Percentiles rank a stretch among this genome's conserved stretches.
phyloP scores from a whole-genome alignment of 208 protist species.

The Phytomonas sp. region DNA sequence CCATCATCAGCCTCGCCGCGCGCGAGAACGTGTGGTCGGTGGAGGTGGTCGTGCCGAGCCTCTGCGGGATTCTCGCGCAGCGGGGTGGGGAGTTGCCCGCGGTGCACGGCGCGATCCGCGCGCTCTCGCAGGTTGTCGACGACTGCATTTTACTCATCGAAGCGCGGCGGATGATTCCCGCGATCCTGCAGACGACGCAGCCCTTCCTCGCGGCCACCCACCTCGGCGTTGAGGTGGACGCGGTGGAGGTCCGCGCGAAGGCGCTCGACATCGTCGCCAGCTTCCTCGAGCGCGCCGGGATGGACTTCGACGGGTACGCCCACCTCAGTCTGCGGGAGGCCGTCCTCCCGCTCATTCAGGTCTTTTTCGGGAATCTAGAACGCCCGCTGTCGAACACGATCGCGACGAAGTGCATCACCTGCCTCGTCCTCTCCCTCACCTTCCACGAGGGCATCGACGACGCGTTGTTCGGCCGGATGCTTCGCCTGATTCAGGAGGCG shows the following conservation, averaged over 20 bases:
- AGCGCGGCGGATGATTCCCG: slow-evolving; percentile 34
- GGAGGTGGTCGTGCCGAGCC: slow-evolving; percentile 28
- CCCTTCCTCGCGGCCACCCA: slow-evolving; percentile 28
- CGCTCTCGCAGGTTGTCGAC: slow-evolving; percentile 68
- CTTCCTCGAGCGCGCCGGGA: slow-evolving; percentile 55
- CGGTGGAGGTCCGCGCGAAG: slow-evolving; percentile 37
- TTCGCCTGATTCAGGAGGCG: slow-evolving; percentile 43
- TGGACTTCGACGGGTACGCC: slow-evolving; percentile 48
- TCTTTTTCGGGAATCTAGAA: slow-evolving; percentile 59
- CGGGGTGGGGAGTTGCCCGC: slow-evolving; percentile 26
- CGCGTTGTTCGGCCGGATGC: slow-evolving; percentile 40
- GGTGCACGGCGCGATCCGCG: slow-evolving; percentile 64
- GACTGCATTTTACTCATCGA: slow-evolving; percentile 58
- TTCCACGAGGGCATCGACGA: slow-evolving; percentile 57
- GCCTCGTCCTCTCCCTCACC: slow-evolving; percentile 51
- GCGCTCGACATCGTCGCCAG: slow-evolving; percentile 48
- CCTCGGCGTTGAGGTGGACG: slow-evolving; percentile 16
- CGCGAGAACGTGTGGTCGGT: slow-evolving; percentile 59
- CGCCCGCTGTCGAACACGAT: slow-evolving; percentile 34
- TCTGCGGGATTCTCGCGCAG: slow-evolving; percentile 30
- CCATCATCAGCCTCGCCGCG: slow-evolving; percentile 71
- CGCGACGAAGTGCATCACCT: slow-evolving; percentile 44
- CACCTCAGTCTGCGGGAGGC: slow-evolving; percentile 38
- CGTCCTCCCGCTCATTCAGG: slow-evolving; percentile 40
- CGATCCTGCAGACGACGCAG: slow-evolving; percentile 33